phyloP scores from a whole-genome alignment of 2,329 filamentous ascomycete genomes.

The Diaporthe sp. region DNA sequence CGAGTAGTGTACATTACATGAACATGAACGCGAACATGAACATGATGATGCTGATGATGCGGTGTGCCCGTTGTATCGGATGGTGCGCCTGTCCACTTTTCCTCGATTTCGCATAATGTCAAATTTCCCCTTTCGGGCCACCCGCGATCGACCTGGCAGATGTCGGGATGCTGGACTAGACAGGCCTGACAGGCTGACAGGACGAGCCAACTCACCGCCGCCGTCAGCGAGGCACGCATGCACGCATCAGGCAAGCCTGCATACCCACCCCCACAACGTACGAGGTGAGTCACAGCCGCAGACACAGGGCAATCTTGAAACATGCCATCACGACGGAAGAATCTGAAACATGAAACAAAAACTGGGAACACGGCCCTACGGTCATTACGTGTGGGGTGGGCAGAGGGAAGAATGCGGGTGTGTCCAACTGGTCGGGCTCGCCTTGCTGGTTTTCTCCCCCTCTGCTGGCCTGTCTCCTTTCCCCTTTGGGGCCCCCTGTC shows the following conservation, averaged over 20 bases:
- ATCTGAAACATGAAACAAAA: slow-evolving; percentile 32
- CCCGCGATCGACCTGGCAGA: slow-evolving; percentile 11
- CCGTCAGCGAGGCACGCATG: slow-evolving; percentile 18
- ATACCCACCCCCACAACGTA: slow-evolving; percentile 10
- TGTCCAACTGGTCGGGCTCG: slow-evolving; percentile 29
- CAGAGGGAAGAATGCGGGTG: slow-evolving; percentile 10
- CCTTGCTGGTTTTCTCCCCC: neutral
- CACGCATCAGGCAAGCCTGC: slow-evolving; percentile 13
- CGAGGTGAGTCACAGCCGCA: slow-evolving; percentile 30
- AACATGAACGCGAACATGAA: neutral
- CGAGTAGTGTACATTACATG: neutral
- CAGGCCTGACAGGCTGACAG: neutral
- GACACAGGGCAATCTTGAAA: slow-evolving; percentile 19
- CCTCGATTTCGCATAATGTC: slow-evolving; percentile 13
- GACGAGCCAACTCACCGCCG: slow-evolving; percentile 8
- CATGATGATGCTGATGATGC: slow-evolving; percentile 10
- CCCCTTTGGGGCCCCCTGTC: slow-evolving; percentile 1
- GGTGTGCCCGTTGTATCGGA: slow-evolving; percentile 20
- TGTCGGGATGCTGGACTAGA: neutral
- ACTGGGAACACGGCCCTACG: slow-evolving; percentile 25
- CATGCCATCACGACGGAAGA: slow-evolving; percentile 9
- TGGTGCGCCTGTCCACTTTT: slow-evolving; percentile 28
- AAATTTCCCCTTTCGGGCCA: slow-evolving; percentile 20
- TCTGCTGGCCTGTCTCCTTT: neutral
- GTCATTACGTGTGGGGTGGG: slow-evolving; percentile 12